These are phyloP conservation scores for Fonsecaea erecta DNA, from an alignment of 2,329 filamentous ascomycete species.

Conservation along the genomic window DNA sequence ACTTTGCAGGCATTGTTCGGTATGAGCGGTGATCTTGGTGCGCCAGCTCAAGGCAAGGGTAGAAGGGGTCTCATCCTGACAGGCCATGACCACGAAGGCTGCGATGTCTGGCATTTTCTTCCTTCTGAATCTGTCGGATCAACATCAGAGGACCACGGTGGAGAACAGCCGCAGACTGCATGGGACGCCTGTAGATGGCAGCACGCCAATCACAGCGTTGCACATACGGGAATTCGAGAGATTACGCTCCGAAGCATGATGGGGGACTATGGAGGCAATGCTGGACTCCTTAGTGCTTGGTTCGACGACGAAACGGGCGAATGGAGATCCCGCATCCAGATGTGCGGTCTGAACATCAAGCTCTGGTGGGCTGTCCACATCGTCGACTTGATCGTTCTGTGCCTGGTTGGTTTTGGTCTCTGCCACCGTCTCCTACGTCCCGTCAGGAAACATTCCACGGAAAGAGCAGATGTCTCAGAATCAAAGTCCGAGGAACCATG, in stretches of 20 bases:
- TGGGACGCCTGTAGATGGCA: conserved; percentile 26
- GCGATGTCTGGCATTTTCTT: conserved; percentile 83
- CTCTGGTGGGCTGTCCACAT: conserved; percentile 93
- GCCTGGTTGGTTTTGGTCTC: conserved; percentile 37
- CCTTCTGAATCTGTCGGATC: conserved; percentile 28
- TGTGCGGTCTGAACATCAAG: conserved; percentile 80
- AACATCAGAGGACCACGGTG: conserved; percentile 6
- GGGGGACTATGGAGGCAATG: conserved; percentile 93
- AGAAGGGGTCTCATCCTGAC: conserved; percentile 81
- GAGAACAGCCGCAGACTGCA: conserved; percentile 41
- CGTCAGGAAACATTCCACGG: background rate
- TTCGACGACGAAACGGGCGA: conserved; percentile 73
- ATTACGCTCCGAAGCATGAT: conserved; percentile 98
- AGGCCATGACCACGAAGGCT: conserved; percentile 94
- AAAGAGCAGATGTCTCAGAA: background rate
- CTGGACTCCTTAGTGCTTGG: conserved; percentile 85
- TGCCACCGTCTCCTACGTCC: background rate
- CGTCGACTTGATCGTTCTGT: conserved; percentile 61
- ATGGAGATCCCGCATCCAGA: conserved; percentile 81
- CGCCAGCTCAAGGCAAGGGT: conserved; percentile 66
- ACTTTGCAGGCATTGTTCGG: conserved; percentile 87
- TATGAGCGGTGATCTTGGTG: conserved; percentile 66
- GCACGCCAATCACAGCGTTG: conserved; percentile 12
- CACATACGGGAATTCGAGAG: conserved; percentile 72
- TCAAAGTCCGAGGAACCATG: background rate